A percentile compares a stretch with the other conserved stretches of the same genome.
Conservation (phyloP, 176 grass and related monocot species). For the Oryza rufipogon region DNA sequence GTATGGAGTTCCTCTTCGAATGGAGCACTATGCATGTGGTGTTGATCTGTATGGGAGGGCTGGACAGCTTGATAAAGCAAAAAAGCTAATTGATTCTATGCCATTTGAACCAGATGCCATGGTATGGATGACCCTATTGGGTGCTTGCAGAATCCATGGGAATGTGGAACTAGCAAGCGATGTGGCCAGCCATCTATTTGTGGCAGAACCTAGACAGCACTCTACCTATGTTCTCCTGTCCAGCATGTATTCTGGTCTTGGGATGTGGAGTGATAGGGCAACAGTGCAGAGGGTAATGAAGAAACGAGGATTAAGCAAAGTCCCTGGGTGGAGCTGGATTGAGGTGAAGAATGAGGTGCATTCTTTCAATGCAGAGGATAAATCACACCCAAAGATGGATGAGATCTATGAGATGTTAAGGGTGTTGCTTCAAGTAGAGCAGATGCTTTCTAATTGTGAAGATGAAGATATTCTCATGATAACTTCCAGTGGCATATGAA, state of each 20-base stretch:
- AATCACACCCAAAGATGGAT: conserved; percentile 42
- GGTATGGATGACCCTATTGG: conserved; percentile 76
- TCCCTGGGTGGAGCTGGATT: conserved; percentile 85
- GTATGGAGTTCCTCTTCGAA: conserved; percentile 51
- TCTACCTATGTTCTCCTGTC: conserved; percentile 72
- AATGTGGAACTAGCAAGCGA: conserved; percentile 59
- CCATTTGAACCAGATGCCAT: conserved; percentile 68
- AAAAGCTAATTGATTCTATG: conserved; percentile 67
- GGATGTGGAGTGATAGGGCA: conserved; percentile 69
- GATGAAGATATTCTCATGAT: conserved; percentile 20
- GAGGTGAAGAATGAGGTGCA: conserved; percentile 63
- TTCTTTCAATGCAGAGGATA: conserved; percentile 73
- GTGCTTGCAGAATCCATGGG: conserved; percentile 64
- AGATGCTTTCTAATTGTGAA: conserved; percentile 15
- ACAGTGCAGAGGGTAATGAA: conserved; percentile 68
- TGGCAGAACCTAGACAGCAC: conserved; percentile 54
- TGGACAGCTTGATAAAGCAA: conserved; percentile 65
- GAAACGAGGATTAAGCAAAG: conserved; percentile 61
- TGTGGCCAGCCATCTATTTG: conserved; percentile 51
- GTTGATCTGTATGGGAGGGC: conserved; percentile 70
- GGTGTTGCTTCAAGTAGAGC: conserved; percentile 42
- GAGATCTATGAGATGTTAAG: conserved; percentile 56
- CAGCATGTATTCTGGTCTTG: conserved; percentile 61
- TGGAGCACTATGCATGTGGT: conserved; percentile 81
- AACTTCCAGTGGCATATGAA: conserved; percentile 26